These are phyloP conservation scores for Saccharomyces eubayanus DNA, from an alignment of 805 yeast genomes.

Conservation along the genomic window DNA sequence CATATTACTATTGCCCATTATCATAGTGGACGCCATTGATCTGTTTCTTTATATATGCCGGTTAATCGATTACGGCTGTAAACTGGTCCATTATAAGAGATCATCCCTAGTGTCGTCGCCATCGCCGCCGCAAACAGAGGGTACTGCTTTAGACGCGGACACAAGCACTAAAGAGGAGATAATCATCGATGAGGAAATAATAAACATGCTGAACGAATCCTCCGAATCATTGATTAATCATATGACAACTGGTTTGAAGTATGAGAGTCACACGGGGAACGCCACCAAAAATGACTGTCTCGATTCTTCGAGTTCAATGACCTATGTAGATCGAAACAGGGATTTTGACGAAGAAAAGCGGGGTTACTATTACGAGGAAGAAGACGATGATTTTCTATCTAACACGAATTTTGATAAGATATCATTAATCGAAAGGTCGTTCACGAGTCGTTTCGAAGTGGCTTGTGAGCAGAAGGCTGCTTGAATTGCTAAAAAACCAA, in stretches of 20 bases:
- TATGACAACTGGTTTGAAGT: conserved; percentile 12
- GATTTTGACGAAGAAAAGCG: conserved; percentile 2
- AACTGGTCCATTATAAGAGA: conserved; percentile 4
- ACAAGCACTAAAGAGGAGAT: conserved; percentile 42
- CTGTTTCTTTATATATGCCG: background rate
- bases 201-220: conserved; percentile 5
- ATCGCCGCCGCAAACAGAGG: conserved; percentile 25
- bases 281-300: conserved; percentile 16
- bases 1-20: background rate
- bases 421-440: background rate
- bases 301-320: conserved; percentile 7
- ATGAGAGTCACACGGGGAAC: conserved; percentile 15
- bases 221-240: conserved; percentile 10
- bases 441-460: background rate
- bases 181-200: conserved; percentile 5
- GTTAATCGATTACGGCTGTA: background rate
- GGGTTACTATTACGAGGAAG: conserved; percentile 22
- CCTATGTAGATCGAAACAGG: background rate
- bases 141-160: conserved; percentile 49
- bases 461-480: background rate
- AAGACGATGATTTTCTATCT: conserved; percentile 42
- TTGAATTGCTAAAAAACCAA: background rate
- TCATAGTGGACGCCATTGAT: background rate
- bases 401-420: background rate
- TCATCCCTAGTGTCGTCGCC: conserved; percentile 25